phyloP scores from a whole-genome alignment of 78 protist genomes.

The Dictyostelium intermedium region DNA sequence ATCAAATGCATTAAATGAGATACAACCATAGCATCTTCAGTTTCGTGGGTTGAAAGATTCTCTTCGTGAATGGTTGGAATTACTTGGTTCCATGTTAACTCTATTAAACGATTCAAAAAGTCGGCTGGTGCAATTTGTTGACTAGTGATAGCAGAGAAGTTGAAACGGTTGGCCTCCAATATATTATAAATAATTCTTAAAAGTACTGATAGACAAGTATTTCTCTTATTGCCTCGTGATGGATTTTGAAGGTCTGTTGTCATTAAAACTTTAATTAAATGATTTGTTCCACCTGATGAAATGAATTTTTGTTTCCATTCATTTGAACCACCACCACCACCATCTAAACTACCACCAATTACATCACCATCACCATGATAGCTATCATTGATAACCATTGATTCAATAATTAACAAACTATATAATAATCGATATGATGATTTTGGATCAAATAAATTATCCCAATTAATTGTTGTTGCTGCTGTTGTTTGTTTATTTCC shows the following conservation, averaged over 20 bases:
- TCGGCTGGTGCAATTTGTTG: neutral
- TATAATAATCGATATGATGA: slow-evolving; percentile 48
- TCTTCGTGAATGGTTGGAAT: slow-evolving; percentile 7
- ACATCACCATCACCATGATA: neutral
- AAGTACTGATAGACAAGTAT: slow-evolving; percentile 43
- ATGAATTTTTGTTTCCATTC: slow-evolving; percentile 54
- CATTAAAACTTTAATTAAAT: slow-evolving; percentile 43
- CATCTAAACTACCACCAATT: neutral
- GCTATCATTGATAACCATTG: neutral
- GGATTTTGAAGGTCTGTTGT: slow-evolving; percentile 25
- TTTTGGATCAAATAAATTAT: slow-evolving; percentile 33
- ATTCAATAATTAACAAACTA: slow-evolving; percentile 51
- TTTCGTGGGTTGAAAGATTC: slow-evolving; percentile 23
- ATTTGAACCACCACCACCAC: neutral
- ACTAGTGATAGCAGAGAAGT: neutral
- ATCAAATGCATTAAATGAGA: neutral
- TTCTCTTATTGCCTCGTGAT: slow-evolving; percentile 57
- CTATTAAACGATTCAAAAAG: slow-evolving; percentile 16
- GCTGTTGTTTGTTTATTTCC: neutral
- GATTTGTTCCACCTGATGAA: slow-evolving; percentile 13
- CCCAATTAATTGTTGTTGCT: slow-evolving; percentile 34
- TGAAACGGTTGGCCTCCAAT: slow-evolving; percentile 10
- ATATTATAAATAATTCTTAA: slow-evolving; percentile 30
- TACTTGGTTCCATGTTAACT: slow-evolving; percentile 52
- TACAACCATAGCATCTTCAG: slow-evolving; percentile 61